Percentiles rank a stretch among this genome's conserved stretches.
Conservation (phyloP, 169 alveolate species). For the Eimeria tenella region DNA sequence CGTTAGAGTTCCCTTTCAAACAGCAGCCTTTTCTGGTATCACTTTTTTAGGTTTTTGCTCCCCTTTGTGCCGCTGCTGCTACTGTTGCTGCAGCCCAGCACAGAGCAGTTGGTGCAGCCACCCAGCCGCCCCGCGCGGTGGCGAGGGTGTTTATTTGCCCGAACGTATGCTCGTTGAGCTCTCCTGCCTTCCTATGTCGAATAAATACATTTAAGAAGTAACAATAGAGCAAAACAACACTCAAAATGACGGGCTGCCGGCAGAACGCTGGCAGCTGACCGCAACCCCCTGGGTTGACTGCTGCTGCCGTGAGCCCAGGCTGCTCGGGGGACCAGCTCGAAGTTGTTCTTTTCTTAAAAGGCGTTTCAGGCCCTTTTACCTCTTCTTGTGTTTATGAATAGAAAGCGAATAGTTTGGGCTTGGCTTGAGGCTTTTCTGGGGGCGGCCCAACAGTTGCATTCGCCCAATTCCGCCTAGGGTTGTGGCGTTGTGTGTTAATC, state of each 20-base stretch:
- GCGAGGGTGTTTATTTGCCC: constrained; percentile 38
- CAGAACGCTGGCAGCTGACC: no score
- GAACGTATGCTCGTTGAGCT: constrained; percentile 18
- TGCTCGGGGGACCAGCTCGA: no score
- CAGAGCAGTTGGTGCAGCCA: constrained; percentile 33
- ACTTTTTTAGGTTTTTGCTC: neutral
- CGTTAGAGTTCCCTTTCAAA: neutral
- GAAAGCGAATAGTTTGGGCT: no score
- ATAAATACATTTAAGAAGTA: neutral
- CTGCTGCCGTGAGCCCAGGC: no score
- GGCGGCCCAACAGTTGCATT: no score
- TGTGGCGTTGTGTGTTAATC: no score
- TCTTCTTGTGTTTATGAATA: no score
- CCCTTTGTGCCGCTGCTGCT: neutral
- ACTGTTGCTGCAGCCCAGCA: constrained; percentile 45
- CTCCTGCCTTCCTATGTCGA: neutral
- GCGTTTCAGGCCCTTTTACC: no score
- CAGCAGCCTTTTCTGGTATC: neutral
- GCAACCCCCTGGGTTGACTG: no score
- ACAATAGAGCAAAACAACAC: neutral
- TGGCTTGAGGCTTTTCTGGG: no score
- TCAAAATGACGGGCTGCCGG: neutral
- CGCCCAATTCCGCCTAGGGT: no score
- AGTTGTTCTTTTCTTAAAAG: no score
- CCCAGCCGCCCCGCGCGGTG: constrained; percentile 58